These are phyloP conservation scores for Erodium maritimum DNA, from an alignment of 345 rosid genomes.

Conservation along the genomic window DNA sequence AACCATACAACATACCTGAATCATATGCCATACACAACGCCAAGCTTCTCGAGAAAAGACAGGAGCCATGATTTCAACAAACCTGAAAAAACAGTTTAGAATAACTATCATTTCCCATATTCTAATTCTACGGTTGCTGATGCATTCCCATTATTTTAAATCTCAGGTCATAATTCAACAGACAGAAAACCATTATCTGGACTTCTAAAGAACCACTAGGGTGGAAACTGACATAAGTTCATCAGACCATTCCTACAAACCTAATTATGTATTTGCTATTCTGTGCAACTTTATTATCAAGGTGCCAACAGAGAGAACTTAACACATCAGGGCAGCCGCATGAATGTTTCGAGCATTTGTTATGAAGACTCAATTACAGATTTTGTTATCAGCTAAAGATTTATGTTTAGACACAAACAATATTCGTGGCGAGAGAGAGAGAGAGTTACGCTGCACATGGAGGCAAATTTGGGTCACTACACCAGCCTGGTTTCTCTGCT, in stretches of 20 bases:
- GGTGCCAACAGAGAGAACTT: not conserved
- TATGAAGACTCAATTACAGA: not conserved
- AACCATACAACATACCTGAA: slow-evolving; percentile 14
- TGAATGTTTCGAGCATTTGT: not conserved
- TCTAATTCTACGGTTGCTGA: not conserved
- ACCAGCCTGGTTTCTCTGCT: slow-evolving; percentile 27
- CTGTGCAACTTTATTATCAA: not conserved
- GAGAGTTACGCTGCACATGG: slow-evolving; percentile 30
- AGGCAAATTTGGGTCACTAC: slow-evolving; percentile 20
- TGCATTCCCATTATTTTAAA: not conserved
- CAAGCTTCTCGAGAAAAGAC: slow-evolving; percentile 28
- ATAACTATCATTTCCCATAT: not conserved
- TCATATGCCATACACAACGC: slow-evolving; percentile 33
- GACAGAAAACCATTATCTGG: not conserved
- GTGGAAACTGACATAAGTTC: not conserved
- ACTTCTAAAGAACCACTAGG: not conserved
- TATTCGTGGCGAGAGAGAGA: no score
- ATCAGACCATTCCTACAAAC: not conserved
- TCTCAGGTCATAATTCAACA: not conserved
- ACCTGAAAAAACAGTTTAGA: slow-evolving; percentile 7
- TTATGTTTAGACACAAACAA: not conserved
- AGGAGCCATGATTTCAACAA: slow-evolving; percentile 31
- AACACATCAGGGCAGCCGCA: not conserved
- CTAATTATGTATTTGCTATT: not conserved
- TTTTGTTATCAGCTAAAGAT: no score